These are phyloP conservation scores for Candida michaelii DNA, from an alignment of 805 yeast genomes.

Conservation along the genomic window DNA sequence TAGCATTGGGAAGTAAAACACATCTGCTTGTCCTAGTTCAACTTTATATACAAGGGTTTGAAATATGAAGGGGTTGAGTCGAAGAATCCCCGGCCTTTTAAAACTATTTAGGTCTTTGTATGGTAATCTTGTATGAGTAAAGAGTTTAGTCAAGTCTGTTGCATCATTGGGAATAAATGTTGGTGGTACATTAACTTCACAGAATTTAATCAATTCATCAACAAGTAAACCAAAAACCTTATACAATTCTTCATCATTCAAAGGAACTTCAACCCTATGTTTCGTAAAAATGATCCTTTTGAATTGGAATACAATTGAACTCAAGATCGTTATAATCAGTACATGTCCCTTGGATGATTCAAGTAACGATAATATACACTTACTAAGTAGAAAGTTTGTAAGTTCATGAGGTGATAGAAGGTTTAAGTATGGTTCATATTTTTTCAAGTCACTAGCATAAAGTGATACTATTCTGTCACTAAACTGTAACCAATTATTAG, in stretches of 20 bases:
- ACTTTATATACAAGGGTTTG: constrained; percentile 15
- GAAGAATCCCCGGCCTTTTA: constrained; percentile 20
- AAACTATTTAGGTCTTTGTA: neutral
- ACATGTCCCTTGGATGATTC: neutral
- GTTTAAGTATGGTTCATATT: constrained; percentile 9
- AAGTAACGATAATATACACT: neutral
- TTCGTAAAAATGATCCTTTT: neutral
- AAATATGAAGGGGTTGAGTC: constrained; percentile 24
- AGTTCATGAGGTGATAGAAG: constrained; percentile 2
- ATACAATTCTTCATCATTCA: constrained; percentile 9
- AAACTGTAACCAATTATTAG: constrained; percentile 3
- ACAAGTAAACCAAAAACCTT: constrained; percentile 9
- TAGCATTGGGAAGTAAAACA: constrained; percentile 37
- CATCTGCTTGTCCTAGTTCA: constrained; percentile 12
- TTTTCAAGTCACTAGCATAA: constrained; percentile 4
- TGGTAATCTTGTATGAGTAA: constrained; percentile 10
- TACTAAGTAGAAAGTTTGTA: neutral
- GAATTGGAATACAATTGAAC: neutral
- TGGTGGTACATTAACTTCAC: constrained; percentile 7
- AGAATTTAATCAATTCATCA: constrained; percentile 11
- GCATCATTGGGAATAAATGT: neutral
- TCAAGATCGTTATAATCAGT: constrained; percentile 1
- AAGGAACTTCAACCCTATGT: constrained; percentile 3
- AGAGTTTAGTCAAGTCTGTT: constrained; percentile 6
- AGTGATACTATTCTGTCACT: neutral